Evolutionary conservation across 495 filamentous ascomycete species (phyloP).

Genomic region (Margaritispora aquatica): DNA sequence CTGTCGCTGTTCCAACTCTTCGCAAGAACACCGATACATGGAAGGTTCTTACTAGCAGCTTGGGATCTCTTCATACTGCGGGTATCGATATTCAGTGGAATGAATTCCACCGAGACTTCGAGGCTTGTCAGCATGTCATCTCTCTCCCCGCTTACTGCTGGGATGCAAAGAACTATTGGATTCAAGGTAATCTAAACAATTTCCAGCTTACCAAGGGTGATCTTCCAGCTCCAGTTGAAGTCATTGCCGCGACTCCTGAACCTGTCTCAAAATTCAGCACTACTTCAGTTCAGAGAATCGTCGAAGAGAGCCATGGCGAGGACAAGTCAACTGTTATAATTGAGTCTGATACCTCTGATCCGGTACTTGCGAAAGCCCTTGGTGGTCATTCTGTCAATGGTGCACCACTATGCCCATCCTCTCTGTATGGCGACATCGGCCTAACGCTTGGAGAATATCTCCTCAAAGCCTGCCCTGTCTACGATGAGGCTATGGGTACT

Average conservation of each 20-base stretch:
- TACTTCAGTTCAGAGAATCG: conserved; percentile 44
- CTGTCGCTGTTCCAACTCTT: conserved; percentile 50
- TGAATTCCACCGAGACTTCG: conserved; percentile 72
- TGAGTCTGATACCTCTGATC: conserved; percentile 60
- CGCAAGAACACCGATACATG: conserved; percentile 51
- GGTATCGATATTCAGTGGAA: conserved; percentile 70
- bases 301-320: conserved; percentile 48
- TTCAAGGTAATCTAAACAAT: conserved; percentile 60
- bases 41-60: conserved; percentile 53
- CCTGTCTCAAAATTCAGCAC: conserved; percentile 40
- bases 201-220: conserved; percentile 66
- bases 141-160: conserved; percentile 69
- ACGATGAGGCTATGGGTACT: conserved; percentile 45
- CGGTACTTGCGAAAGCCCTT: conserved; percentile 51
- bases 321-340: conserved; percentile 50
- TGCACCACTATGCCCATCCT: conserved; percentile 41
- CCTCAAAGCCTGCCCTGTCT: conserved; percentile 50
- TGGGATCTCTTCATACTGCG: conserved; percentile 54
- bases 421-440: conserved; percentile 70
- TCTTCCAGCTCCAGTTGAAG: conserved; percentile 49
- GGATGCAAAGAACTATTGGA: conserved; percentile 80
- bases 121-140: conserved; percentile 51
- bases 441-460: conserved; percentile 66
- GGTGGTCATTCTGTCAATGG: conserved; percentile 69
- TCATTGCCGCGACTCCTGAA: conserved; percentile 46